A percentile compares a stretch with the other conserved stretches of the same genome.
Evolutionary conservation across 345 rosid genomes (phyloP).

Genomic region (Bruguiera parviflora): DNA sequence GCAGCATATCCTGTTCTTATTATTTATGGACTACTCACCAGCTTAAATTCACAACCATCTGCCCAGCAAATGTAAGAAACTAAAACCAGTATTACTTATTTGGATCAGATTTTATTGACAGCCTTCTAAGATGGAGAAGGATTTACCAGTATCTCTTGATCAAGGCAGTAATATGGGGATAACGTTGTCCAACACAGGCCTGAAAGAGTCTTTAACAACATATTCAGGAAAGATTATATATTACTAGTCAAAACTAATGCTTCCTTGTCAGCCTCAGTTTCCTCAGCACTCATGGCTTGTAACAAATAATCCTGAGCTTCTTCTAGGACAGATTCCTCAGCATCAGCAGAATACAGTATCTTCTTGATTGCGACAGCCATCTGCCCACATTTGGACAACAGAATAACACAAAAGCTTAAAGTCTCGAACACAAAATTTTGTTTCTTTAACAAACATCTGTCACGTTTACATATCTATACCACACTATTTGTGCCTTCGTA

Average conservation of each 20-base stretch:
- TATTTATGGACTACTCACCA: neutral
- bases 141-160: constrained; percentile 1
- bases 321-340: constrained; percentile 63
- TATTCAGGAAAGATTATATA: neutral
- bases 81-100: neutral
- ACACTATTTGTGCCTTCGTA: neutral
- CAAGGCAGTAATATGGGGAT: neutral
- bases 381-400: constrained; percentile 35
- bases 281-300: constrained; percentile 35
- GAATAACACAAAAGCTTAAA: neutral
- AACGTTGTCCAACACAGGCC: constrained; percentile 1
- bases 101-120: neutral
- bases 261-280: constrained; percentile 31
- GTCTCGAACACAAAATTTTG: neutral
- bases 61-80: neutral
- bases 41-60: constrained; percentile 17
- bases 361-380: constrained; percentile 75
- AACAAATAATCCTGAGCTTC: constrained; percentile 77
- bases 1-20: too few species aligned
- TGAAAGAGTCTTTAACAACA: neutral
- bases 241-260: constrained; percentile 20
- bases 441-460: neutral
- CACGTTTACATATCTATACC: too few species aligned
- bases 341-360: constrained; percentile 82
- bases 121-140: neutral